Conservation (phyloP, 2,329 filamentous ascomycete species). For the Claviceps lovelessii region DNA sequence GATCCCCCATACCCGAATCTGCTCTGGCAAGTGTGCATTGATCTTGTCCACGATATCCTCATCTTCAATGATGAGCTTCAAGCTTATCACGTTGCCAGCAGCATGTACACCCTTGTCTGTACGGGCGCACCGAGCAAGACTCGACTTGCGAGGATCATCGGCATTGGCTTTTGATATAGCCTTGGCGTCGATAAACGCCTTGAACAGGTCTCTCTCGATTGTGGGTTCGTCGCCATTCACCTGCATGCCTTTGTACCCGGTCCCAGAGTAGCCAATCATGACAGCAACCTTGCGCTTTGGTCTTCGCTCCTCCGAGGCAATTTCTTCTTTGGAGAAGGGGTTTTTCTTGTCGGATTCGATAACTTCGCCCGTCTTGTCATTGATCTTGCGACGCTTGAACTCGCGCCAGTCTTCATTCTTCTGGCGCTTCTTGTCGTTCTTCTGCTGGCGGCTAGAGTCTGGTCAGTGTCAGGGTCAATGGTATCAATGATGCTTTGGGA, state of each 20-base stretch:
- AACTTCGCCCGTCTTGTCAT: slow-evolving; percentile 19
- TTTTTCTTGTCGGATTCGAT: slow-evolving; percentile 23
- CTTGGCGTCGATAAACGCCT: slow-evolving; percentile 76
- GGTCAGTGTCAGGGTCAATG: slow-evolving; percentile 15
- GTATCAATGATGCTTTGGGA: too few relatives aligned
- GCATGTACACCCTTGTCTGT: slow-evolving; percentile 98
- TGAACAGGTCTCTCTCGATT: slow-evolving; percentile 90
- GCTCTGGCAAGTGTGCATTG: slow-evolving; percentile 68
- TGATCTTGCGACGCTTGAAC: slow-evolving; percentile 28
- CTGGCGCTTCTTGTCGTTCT: slow-evolving; percentile 24
- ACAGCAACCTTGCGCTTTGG: slow-evolving; percentile 97
- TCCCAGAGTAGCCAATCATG: slow-evolving; percentile 87
- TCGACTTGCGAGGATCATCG: slow-evolving; percentile 91
- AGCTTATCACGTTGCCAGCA: slow-evolving; percentile 83
- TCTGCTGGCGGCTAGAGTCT: slow-evolving; percentile 19
- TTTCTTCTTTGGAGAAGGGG: slow-evolving; percentile 59
- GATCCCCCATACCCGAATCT: slow-evolving; percentile 93
- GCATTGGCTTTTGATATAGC: slow-evolving; percentile 96
- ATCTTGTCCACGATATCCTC: slow-evolving; percentile 77
- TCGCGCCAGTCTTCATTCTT: slow-evolving; percentile 26
- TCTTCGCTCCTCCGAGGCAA: slow-evolving; percentile 69
- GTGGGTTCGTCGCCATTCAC: slow-evolving; percentile 73
- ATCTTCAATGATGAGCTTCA: slow-evolving; percentile 94
- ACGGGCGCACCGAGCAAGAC: slow-evolving; percentile 80
- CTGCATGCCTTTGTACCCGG: slow-evolving; percentile 95